Evolutionary conservation across 2,329 filamentous ascomycete genomes (phyloP).

Genomic region (Cryphonectria carpinicola): DNA sequence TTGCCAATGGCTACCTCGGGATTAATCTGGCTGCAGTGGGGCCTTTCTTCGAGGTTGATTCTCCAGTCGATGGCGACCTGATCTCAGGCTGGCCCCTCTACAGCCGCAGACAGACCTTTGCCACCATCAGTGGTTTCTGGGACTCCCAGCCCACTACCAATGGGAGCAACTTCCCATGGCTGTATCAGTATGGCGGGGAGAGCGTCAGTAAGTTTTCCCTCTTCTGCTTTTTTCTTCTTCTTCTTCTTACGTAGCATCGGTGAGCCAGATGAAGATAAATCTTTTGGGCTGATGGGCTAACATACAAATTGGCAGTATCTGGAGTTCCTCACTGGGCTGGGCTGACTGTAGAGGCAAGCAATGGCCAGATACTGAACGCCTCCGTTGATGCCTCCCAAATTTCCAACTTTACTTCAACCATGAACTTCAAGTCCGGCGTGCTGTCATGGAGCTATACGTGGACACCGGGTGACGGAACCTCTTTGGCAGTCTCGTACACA

Average conservation of each 20-base stretch:
- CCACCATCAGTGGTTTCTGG: constrained; percentile 70
- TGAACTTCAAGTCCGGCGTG: constrained; percentile 66
- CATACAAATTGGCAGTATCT: constrained; percentile 44
- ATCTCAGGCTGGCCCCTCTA: constrained; percentile 72
- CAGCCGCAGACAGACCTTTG: constrained; percentile 65
- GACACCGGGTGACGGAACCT: constrained; percentile 56
- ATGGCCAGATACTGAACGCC: constrained; percentile 60
- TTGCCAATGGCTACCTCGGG: constrained; percentile 38
- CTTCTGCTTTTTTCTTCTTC: too few relatives aligned
- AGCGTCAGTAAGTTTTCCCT: constrained; percentile 54
- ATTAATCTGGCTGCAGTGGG: constrained; percentile 36
- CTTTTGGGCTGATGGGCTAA: background rate
- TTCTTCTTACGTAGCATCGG: too few relatives aligned
- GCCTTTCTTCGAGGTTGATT: constrained; percentile 36
- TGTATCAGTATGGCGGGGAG: constrained; percentile 63
- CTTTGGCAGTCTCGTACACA: constrained; percentile 63
- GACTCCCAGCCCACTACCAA: constrained; percentile 62
- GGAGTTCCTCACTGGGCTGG: constrained; percentile 67
- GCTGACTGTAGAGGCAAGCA: constrained; percentile 52
- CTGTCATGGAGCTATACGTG: constrained; percentile 69
- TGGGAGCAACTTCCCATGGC: constrained; percentile 67
- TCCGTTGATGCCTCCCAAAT: constrained; percentile 62
- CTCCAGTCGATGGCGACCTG: constrained; percentile 30
- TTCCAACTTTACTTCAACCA: constrained; percentile 61
- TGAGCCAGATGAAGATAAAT: background rate